A percentile compares a stretch with the other conserved stretches of the same genome.
Conservation (phyloP, 2,329 filamentous ascomycete species). For the Penicillium crustosum region DNA sequence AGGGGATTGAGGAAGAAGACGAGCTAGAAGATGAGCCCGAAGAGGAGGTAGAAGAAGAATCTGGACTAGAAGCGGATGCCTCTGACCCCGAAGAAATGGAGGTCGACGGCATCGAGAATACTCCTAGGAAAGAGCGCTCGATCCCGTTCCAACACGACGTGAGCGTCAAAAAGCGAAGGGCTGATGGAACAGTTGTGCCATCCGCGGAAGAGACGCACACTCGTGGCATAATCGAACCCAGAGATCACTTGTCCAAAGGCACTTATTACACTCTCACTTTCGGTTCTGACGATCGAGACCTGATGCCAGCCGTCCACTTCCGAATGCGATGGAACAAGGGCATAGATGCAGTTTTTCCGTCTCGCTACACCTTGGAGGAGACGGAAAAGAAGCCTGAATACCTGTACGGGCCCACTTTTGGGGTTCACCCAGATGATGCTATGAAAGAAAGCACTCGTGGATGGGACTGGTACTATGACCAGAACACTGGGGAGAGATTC, state of each 20-base stretch:
- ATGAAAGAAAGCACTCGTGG: slow-evolving; percentile 47
- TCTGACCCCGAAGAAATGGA: slow-evolving; percentile 22
- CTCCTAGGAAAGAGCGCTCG: slow-evolving; percentile 11
- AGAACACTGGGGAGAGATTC: slow-evolving; percentile 45
- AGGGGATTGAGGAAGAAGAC: slow-evolving; percentile 15
- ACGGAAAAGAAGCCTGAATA: slow-evolving; percentile 32
- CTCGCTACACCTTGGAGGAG: slow-evolving; percentile 39
- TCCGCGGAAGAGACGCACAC: slow-evolving; percentile 34
- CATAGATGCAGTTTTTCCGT: slow-evolving; percentile 53
- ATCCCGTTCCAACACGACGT: slow-evolving; percentile 1
- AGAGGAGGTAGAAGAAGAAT: slow-evolving; percentile 19
- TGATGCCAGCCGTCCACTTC: slow-evolving; percentile 49
- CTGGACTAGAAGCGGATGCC: slow-evolving; percentile 23
- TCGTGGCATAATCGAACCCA: slow-evolving; percentile 39
- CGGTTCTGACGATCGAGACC: slow-evolving; percentile 52
- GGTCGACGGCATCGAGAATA: slow-evolving; percentile 1
- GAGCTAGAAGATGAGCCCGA: slow-evolving; percentile 18
- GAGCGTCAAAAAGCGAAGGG: slow-evolving; percentile 14
- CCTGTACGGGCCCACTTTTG: slow-evolving; percentile 46
- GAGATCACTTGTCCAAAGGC: slow-evolving; percentile 42
- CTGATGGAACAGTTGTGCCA: slow-evolving; percentile 22
- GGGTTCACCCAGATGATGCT: slow-evolving; percentile 42
- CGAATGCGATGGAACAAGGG: slow-evolving; percentile 51
- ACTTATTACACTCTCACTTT: slow-evolving; percentile 52
- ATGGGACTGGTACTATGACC: slow-evolving; percentile 56